Evolutionary conservation across 805 yeast species (phyloP), one percentile per base, ranked within the genome.

Genomic region (Zygosaccharomyces siamensis): DNA sequence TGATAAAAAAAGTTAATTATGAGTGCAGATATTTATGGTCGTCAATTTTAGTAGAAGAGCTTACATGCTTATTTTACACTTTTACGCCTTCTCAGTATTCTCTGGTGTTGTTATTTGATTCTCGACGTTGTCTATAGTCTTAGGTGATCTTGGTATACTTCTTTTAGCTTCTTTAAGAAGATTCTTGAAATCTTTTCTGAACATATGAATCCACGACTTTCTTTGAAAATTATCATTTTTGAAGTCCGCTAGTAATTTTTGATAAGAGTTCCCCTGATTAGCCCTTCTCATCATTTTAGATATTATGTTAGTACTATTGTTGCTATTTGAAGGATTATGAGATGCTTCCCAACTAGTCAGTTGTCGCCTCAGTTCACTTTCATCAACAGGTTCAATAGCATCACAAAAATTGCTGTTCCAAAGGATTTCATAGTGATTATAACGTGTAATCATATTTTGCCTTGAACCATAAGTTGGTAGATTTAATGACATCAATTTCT

Each of bases 391-490:
- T 27, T 72, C 73, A 31, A 77, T 69, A 5, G 89, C 77, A 60
- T 89, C 96, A 38, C 82, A 54, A 41, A 62, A 75, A 59, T 89
- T 89, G 10, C 96, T 83, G 61, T 90, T 90, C 81, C 83, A 85
- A 8, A 89, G 61, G 28, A 82, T 79, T 48, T 84, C 80, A 70
- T 81, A 90, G 55, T 89, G 92, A 52, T 80, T 83, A 61, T 86
- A 86, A 36, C 98, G 68, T 16, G 76, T 67, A 51, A 86, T 90
- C 56, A 89, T 59, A 53, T 79, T 83, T 12, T 67, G 68, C 51
- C 87, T 72, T 1, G 83, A 66, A 0, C 97, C 98, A 7, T 62
- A 64, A 0, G 80, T 72, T 0, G 89, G 77, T 5, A 90, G 64
- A 11, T 79, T 78, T 20, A 79, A 62, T 6, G 76, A 72, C 1